Conservation (phyloP, 768 basidiomycete genomes). For the Cubamyces lactineus region DNA sequence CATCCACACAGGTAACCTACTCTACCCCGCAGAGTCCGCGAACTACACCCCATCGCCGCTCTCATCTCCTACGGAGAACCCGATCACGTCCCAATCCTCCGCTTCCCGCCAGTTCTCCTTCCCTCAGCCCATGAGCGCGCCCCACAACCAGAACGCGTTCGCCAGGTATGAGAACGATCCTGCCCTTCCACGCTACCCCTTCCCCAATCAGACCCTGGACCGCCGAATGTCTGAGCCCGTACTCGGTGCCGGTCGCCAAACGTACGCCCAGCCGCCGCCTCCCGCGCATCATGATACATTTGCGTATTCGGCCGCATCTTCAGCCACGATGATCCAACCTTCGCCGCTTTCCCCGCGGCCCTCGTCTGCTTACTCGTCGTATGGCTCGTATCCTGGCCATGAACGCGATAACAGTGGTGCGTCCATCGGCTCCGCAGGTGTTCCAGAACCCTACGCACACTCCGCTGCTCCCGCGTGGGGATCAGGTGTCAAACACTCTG, state of each 20-base stretch:
- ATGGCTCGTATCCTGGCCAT: slow-evolving; percentile 19
- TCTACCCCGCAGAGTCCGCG: slow-evolving; percentile 17
- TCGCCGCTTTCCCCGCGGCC: slow-evolving; percentile 25
- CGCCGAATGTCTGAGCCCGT: slow-evolving; percentile 74
- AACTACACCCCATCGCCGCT: slow-evolving; percentile 25
- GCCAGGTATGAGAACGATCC: slow-evolving; percentile 12
- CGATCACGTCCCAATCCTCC: slow-evolving; percentile 11
- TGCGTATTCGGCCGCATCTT: slow-evolving; percentile 13
- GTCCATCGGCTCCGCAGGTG: slow-evolving; percentile 13
- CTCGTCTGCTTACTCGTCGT: slow-evolving; percentile 23
- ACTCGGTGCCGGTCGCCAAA: slow-evolving; percentile 26
- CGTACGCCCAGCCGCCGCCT: slow-evolving; percentile 20
- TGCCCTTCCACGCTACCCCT: slow-evolving; percentile 13
- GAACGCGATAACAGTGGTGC: slow-evolving; percentile 23
- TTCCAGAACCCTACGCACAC: slow-evolving; percentile 15
- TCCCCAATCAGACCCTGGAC: slow-evolving; percentile 44
- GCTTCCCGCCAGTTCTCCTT: slow-evolving; percentile 23
- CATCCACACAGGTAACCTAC: slow-evolving; percentile 24
- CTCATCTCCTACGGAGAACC: slow-evolving; percentile 23
- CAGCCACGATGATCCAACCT: slow-evolving; percentile 18
- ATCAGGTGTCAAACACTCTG: slow-evolving; percentile 20
- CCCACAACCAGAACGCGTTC: slow-evolving; percentile 26
- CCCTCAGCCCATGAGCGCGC: slow-evolving; percentile 26
- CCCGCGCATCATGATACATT: slow-evolving; percentile 18
- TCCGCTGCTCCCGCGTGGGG: slow-evolving; percentile 13